A percentile compares a stretch with the other conserved stretches of the same genome.
phyloP scores from a whole-genome alignment of 441 rosid species.

The Rhodomyrtus psidioides region DNA sequence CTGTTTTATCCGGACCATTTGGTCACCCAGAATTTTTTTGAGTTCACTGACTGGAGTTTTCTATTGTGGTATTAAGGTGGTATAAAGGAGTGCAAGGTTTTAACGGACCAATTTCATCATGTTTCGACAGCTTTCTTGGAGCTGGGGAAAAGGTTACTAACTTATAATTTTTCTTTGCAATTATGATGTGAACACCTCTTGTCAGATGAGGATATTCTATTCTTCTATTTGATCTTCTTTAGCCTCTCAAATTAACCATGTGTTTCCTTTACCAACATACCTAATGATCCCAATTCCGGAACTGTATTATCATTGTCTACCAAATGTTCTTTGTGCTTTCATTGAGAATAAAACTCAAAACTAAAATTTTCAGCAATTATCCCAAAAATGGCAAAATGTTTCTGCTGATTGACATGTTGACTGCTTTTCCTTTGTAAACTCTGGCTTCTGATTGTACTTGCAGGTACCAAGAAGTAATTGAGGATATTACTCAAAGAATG shows the following conservation, averaged over 20 bases:
- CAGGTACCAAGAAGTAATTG: slow-evolving; percentile 69
- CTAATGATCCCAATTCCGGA: not conserved
- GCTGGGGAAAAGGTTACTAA: slow-evolving; percentile 65
- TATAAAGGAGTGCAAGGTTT: slow-evolving; percentile 76
- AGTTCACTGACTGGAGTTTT: not conserved
- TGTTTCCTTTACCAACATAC: not conserved
- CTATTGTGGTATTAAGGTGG: slow-evolving; percentile 51
- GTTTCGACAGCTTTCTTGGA: slow-evolving; percentile 81
- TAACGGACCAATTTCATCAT: slow-evolving; percentile 87
- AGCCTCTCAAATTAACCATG: not conserved
- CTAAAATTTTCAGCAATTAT: not conserved
- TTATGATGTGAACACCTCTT: not conserved
- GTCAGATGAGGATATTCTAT: not conserved
- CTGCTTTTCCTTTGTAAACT: not conserved
- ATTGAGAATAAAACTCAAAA: not conserved
- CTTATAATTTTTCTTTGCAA: not conserved
- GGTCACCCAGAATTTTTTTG: not conserved
- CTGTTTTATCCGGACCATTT: not conserved
- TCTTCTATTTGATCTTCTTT: not conserved
- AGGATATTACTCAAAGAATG: slow-evolving; percentile 79
- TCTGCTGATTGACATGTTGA: not conserved
- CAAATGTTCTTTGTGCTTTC: not conserved
- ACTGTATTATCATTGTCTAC: not conserved
- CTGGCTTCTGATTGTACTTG: slow-evolving; percentile 5
- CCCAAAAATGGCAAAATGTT: not conserved